phyloP scores from a whole-genome alignment of 441 rosid genomes.

The Adansonia rubrostipa region DNA sequence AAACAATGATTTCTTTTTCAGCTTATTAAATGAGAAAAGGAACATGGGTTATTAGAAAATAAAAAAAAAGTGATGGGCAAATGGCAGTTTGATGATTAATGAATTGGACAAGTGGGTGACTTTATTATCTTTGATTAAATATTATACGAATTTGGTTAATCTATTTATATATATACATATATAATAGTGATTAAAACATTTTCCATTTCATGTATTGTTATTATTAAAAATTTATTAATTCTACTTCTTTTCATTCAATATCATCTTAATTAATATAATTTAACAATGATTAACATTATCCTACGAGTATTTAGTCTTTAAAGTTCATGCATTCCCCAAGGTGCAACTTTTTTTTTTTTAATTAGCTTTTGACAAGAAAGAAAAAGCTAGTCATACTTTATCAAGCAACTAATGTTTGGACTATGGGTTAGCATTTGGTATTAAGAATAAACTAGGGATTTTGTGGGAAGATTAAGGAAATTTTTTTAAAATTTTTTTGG shows the following conservation, averaged over 20 bases:
- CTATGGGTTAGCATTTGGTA: not conserved
- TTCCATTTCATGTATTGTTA: too few species aligned
- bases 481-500: too few species aligned
- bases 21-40: not conserved
- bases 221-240: too few species aligned
- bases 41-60: not conserved
- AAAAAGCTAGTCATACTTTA: not conserved
- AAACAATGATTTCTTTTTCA: not conserved
- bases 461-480: not conserved
- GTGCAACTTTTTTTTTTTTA: too few species aligned
- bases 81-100: not conserved
- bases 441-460: not conserved
- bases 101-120: conserved; percentile 23
- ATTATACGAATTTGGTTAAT: too few species aligned
- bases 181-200: too few species aligned
- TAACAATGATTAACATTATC: too few species aligned
- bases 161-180: too few species aligned
- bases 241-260: too few species aligned
- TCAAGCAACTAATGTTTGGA: not conserved
- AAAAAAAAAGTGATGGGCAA: not conserved
- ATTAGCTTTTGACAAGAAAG: not conserved
- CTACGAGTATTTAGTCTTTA: conserved; percentile 14
- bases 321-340: not conserved
- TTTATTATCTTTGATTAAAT: not conserved
- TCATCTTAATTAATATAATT: too few species aligned